Base-by-base conservation (phyloP, 352 stramenopile genomes). In the Phytophthora uliginosa region DNA sequence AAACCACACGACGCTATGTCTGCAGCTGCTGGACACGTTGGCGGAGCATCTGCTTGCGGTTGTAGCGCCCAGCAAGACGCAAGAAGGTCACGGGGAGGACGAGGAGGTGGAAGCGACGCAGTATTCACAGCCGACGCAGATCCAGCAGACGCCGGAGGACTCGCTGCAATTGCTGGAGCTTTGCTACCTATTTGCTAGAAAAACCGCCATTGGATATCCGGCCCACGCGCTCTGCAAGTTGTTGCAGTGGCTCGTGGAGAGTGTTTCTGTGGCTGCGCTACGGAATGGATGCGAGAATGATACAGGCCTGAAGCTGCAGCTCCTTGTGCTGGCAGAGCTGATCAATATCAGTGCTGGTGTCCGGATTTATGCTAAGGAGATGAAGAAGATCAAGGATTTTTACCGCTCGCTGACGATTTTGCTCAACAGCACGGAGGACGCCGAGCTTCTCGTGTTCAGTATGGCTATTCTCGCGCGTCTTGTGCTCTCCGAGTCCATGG, bases 351-450 rank as follows among this genome's bases (percentile, higher is more conserved):
- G 92, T 53, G 84, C 89, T 20, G 89, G 89, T 9, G 86, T 95
- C 31, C 82, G 83, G 20, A 88, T 95, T 22, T 96, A 91, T 60
- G 73, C 78, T 59, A 94, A 94, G 42, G 89, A 96, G 65, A 88
- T 91, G 71, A 90, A 85, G 55, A 85, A 84, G 33, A 79, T 92
- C 66, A 96, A 95, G 66, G 87, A 93, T 40, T 86, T 94, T 28
- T 94, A 95, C 59, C 87, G 89, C 18, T 86, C 85, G 47, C 79
- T 96, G 59, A 94, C 85, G n/a, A 85, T 95, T 22, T 36, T 94
- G 69, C 84, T 96, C 48, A 95, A 94, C 51, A 89, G 82, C 64
- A 95, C 89, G 0, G 86, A 95, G 45, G 86, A 95, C 55, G 62
- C 85, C 0, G 85, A 93, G 67, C 74, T 95, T 20, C 69, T 96